These are phyloP conservation scores for Glaciozyma antarctica DNA, from an alignment of 768 basidiomycete genomes.

Conservation along the genomic window DNA sequence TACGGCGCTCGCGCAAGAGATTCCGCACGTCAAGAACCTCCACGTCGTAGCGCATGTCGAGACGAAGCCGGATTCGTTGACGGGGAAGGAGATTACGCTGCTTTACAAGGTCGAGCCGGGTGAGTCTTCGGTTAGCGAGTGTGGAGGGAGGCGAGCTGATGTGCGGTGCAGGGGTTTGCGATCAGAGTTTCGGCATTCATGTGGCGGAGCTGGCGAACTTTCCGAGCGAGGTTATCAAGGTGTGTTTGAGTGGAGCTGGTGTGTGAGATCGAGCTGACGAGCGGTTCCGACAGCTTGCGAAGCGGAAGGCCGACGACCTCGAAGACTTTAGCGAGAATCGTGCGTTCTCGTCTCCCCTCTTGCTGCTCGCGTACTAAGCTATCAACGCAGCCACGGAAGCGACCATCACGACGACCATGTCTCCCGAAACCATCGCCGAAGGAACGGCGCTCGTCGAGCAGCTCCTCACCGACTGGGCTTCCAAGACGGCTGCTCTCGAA, in stretches of 20 bases:
- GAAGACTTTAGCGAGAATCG: slow-evolving; percentile 60
- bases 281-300: slow-evolving; percentile 55
- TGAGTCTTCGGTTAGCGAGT: background rate
- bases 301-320: slow-evolving; percentile 79
- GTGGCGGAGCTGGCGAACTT: slow-evolving; percentile 97
- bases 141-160: background rate
- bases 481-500: slow-evolving; percentile 44
- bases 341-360: slow-evolving; percentile 33
- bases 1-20: slow-evolving; percentile 77
- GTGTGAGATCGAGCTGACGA: background rate
- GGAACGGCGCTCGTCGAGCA: slow-evolving; percentile 73
- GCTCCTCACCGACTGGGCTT: slow-evolving; percentile 61
- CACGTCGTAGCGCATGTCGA: slow-evolving; percentile 91
- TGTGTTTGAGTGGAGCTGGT: slow-evolving; percentile 36
- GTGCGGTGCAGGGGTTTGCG: slow-evolving; percentile 59
- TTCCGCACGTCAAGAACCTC: slow-evolving; percentile 79
- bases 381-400: slow-evolving; percentile 34
- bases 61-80: slow-evolving; percentile 42
- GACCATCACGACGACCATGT: background rate
- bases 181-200: slow-evolving; percentile 97
- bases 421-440: slow-evolving; percentile 56
- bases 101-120: slow-evolving; percentile 70
- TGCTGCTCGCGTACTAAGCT: background rate
- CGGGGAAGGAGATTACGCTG: slow-evolving; percentile 63
- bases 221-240: slow-evolving; percentile 84